phyloP scores from a whole-genome alignment of 2,329 filamentous ascomycete genomes.

The Alternaria angustiovoidea region DNA sequence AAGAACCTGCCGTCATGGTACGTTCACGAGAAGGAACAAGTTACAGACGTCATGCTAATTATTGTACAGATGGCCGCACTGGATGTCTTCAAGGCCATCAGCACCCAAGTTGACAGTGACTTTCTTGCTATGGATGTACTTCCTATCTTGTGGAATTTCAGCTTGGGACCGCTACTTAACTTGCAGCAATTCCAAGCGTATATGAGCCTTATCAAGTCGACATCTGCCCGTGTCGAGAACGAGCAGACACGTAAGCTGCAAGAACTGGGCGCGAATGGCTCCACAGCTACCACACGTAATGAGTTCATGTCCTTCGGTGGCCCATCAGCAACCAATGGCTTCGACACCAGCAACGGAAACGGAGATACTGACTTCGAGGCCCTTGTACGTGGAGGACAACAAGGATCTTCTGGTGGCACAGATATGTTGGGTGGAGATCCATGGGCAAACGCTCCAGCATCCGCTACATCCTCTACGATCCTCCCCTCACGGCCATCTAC shows the following conservation, averaged over 20 bases:
- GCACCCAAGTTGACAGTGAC: constrained; percentile 81
- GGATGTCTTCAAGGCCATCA: constrained; percentile 83
- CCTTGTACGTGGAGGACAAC: constrained; percentile 81
- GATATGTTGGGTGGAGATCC: constrained; percentile 55
- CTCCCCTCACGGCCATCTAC: constrained; percentile 42
- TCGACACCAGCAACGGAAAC: constrained; percentile 63
- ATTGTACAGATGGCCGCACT: constrained; percentile 75
- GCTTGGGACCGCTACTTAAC: constrained; percentile 86
- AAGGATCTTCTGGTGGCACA: constrained; percentile 43
- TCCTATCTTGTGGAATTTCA: constrained; percentile 90
- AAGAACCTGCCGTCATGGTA: constrained; percentile 93
- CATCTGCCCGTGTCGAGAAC: constrained; percentile 82
- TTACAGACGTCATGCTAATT: constrained; percentile 9
- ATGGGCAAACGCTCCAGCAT: constrained; percentile 51
- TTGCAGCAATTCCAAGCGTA: constrained; percentile 85
- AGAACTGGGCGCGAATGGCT: constrained; percentile 73
- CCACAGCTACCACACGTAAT: constrained; percentile 63
- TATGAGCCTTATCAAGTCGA: constrained; percentile 84
- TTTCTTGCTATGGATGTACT: constrained; percentile 92
- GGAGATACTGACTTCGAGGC: constrained; percentile 82
- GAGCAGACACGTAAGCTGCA: constrained; percentile 90
- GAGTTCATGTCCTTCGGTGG: constrained; percentile 76
- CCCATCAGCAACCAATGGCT: constrained; percentile 61
- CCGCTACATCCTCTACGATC: constrained; percentile 41
- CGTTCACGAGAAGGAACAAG: constrained; percentile 12